phyloP scores from a whole-genome alignment of 257 asterid species.

The Buddleja alternifolia region DNA sequence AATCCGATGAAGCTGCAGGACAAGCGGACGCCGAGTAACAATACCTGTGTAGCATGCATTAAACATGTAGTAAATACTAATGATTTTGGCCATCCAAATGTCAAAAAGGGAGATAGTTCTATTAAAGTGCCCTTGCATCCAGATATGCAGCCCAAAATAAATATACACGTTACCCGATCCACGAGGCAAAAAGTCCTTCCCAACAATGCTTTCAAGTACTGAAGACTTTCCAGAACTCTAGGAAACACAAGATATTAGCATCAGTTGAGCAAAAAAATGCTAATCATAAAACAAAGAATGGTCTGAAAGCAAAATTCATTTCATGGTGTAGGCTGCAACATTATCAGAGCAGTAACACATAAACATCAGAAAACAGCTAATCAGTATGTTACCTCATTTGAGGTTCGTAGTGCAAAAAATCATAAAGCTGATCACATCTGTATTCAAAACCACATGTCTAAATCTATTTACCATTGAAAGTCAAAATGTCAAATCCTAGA shows the following conservation, averaged over 20 bases:
- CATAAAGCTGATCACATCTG: not conserved
- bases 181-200: conserved; percentile 97
- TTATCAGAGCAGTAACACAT: conserved; percentile 6
- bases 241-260: conserved; percentile 24
- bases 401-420: not conserved
- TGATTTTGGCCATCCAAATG: not conserved
- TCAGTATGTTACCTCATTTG: not conserved
- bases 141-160: no score
- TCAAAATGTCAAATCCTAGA: conserved; percentile 4
- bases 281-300: conserved; percentile 15
- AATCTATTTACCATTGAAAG: not conserved
- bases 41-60: conserved; percentile 58
- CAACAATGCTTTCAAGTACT: conserved; percentile 95
- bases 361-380: conserved; percentile 10
- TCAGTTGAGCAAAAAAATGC: conserved; percentile 13
- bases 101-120: not conserved
- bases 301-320: not conserved
- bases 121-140: no score
- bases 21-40: conserved; percentile 98
- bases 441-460: not conserved
- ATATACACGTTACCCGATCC: conserved; percentile 82
- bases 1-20: conserved; percentile 88
- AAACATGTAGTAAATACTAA: conserved; percentile 14
- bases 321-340: not conserved
- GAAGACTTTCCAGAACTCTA: conserved; percentile 99